Conservation (phyloP, 257 asterid species). For the Ophiorrhiza pumila region DNA sequence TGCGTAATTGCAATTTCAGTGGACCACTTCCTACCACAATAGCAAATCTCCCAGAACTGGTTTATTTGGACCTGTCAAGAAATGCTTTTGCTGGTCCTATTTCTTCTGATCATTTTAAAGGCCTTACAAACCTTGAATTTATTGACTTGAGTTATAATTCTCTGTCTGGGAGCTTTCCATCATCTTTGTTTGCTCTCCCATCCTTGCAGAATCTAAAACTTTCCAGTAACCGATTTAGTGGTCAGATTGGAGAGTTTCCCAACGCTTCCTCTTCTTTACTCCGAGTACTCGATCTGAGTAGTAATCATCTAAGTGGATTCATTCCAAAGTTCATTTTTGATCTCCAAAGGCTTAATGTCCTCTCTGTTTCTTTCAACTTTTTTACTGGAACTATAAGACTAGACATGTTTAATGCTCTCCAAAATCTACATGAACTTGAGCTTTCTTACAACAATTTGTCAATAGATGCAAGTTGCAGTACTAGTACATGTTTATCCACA, state of each 20-base stretch:
- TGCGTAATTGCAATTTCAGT: slow-evolving; percentile 16
- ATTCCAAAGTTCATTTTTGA: slow-evolving; percentile 18
- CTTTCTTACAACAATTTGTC: slow-evolving; percentile 34
- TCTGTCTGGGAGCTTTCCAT: slow-evolving; percentile 16
- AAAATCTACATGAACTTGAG: slow-evolving; percentile 14
- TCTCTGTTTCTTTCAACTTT: slow-evolving; percentile 21
- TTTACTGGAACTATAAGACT: slow-evolving; percentile 27
- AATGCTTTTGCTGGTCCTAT: slow-evolving; percentile 19
- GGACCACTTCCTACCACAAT: slow-evolving; percentile 21
- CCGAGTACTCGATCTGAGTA: slow-evolving; percentile 20
- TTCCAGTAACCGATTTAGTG: slow-evolving; percentile 18
- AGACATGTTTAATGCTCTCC: slow-evolving; percentile 12
- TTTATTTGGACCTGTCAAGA: slow-evolving; percentile 17
- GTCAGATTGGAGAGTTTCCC: slow-evolving; percentile 9
- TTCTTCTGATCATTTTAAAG: slow-evolving; percentile 15
- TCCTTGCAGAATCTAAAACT: neutral
- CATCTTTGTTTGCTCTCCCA: slow-evolving; percentile 24
- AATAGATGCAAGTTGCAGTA: slow-evolving; percentile 2
- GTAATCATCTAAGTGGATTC: slow-evolving; percentile 13
- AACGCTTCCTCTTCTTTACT: slow-evolving; percentile 11
- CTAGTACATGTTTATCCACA: neutral
- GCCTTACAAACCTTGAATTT: neutral
- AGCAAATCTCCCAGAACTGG: neutral
- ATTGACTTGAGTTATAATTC: slow-evolving; percentile 4
- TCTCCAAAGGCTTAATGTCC: slow-evolving; percentile 5